A percentile compares a stretch with the other conserved stretches of the same genome.
These are phyloP conservation scores for Tuber melanosporum DNA, from an alignment of 495 filamentous ascomycete species.

Conservation along the genomic window DNA sequence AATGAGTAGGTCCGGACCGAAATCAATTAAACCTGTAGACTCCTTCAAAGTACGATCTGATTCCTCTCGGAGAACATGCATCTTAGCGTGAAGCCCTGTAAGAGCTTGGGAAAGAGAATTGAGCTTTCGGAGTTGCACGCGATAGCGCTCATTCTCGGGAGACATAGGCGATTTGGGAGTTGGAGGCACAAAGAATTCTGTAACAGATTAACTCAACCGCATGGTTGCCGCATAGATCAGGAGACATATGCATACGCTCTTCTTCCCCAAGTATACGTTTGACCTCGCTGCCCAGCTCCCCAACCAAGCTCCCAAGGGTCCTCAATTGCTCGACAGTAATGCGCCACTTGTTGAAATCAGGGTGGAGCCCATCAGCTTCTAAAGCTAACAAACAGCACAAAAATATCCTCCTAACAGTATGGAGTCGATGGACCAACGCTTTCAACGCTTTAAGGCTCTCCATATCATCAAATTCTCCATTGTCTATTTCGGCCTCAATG, in stretches of 20 bases:
- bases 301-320: slow-evolving; percentile 54
- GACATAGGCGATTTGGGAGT: slow-evolving; percentile 61
- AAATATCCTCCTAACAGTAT: slow-evolving; percentile 72
- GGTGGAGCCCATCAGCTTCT: slow-evolving; percentile 73
- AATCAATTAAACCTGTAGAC: slow-evolving; percentile 63
- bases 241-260: slow-evolving; percentile 57
- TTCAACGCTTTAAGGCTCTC: slow-evolving; percentile 77
- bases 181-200: slow-evolving; percentile 51
- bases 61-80: slow-evolving; percentile 87
- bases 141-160: slow-evolving; percentile 69
- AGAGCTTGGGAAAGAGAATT: slow-evolving; percentile 85
- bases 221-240: slow-evolving; percentile 9
- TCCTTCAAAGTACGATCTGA: slow-evolving; percentile 63
- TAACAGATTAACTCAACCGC: slow-evolving; percentile 34
- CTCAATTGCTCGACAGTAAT: slow-evolving; percentile 69
- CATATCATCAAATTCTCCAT: slow-evolving; percentile 60
- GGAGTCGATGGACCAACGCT: slow-evolving; percentile 68
- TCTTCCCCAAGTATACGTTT: slow-evolving; percentile 69
- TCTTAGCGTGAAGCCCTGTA: slow-evolving; percentile 84
- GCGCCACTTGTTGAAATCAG: slow-evolving; percentile 74
- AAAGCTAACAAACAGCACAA: slow-evolving; percentile 81
- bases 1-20: slow-evolving; percentile 66
- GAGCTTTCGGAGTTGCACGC: slow-evolving; percentile 76
- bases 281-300: slow-evolving; percentile 52
- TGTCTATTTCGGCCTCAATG: slow-evolving; percentile 57